Percentiles rank a stretch among this genome's conserved stretches.
phyloP scores from a whole-genome alignment of 495 filamentous ascomycete genomes.

The Neurospora discreta region DNA sequence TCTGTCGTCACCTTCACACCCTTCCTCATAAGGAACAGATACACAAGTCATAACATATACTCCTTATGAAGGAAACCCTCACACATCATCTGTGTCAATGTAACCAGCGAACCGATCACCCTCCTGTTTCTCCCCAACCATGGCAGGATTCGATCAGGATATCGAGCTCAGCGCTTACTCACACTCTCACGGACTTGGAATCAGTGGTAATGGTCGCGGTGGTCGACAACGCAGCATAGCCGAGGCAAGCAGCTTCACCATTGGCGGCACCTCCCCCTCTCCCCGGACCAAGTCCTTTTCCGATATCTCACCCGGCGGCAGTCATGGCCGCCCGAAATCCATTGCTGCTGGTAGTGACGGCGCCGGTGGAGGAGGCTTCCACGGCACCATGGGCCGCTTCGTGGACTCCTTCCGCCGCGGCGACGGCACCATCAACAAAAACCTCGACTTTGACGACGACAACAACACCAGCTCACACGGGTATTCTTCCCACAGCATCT shows the following conservation, averaged over 20 bases:
- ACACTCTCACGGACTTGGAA: background rate
- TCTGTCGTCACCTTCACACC: background rate
- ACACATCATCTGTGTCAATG: background rate
- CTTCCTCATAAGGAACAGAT: background rate
- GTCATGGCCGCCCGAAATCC: background rate
- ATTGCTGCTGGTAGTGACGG: background rate
- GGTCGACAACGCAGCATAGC: conserved; percentile 9
- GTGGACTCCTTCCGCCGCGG: conserved; percentile 23
- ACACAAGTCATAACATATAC: background rate
- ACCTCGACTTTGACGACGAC: background rate
- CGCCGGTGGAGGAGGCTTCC: conserved; percentile 5
- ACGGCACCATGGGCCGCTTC: conserved; percentile 9
- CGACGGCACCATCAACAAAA: conserved; percentile 1
- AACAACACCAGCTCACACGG: background rate
- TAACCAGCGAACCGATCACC: background rate
- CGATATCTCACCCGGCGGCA: background rate
- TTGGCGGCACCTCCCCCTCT: background rate
- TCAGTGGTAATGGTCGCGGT: conserved; percentile 1
- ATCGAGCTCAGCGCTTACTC: conserved; percentile 15
- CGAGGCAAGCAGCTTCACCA: conserved; percentile 11
- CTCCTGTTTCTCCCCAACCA: background rate
- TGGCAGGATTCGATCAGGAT: conserved; percentile 9
- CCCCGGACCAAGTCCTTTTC: background rate
- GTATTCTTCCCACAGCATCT: background rate
- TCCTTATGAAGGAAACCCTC: background rate